phyloP scores from a whole-genome alignment of 768 basidiomycete genomes.

The Agaricus subrufescens region DNA sequence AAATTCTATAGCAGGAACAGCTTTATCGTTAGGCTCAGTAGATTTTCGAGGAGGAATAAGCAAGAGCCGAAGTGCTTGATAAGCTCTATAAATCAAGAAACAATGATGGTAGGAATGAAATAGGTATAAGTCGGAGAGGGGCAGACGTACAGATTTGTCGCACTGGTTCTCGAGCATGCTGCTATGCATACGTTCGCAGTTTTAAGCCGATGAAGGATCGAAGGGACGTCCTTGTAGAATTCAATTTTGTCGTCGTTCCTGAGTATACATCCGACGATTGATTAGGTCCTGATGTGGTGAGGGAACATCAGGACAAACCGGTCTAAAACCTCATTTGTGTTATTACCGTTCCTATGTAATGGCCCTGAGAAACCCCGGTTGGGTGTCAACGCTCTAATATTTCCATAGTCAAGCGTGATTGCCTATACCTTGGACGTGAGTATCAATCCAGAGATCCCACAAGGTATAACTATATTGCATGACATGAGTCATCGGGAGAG shows the following conservation, averaged over 20 bases:
- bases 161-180: conserved; percentile 69
- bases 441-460: conserved; percentile 87
- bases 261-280: neutral
- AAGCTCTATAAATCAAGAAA: conserved; percentile 45
- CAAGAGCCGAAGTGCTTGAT: conserved; percentile 65
- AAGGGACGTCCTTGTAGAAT: conserved; percentile 76
- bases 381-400: neutral
- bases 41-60: conserved; percentile 37
- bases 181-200: conserved; percentile 45
- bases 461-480: conserved; percentile 61
- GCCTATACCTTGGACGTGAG: conserved; percentile 54
- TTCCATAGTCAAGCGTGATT: neutral
- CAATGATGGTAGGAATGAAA: neutral
- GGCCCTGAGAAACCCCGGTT: conserved; percentile 32
- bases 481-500: neutral
- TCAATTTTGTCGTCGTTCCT: conserved; percentile 53
- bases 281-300: neutral
- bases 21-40: conserved; percentile 15
- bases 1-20: conserved; percentile 50
- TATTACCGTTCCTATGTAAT: conserved; percentile 41
- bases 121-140: neutral
- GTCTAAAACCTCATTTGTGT: conserved; percentile 48
- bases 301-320: conserved; percentile 22
- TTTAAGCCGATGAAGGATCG: conserved; percentile 59
- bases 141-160: conserved; percentile 57